Conservation (phyloP, 768 basidiomycete genomes). For the Suillus cothurnatus region DNA sequence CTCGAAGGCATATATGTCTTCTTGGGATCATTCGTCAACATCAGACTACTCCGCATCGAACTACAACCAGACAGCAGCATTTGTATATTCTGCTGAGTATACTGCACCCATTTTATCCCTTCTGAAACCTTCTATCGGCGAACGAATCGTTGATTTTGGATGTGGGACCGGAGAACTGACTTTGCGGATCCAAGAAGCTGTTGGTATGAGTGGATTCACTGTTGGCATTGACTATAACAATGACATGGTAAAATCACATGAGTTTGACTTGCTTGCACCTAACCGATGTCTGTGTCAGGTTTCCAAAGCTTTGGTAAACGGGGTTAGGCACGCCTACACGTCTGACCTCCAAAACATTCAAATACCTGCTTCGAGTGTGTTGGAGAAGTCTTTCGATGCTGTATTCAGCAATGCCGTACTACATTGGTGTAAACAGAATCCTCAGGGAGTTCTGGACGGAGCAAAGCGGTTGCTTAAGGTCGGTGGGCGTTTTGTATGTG, state of each 20-base stretch:
- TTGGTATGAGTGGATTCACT: conserved; percentile 54
- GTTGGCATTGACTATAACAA: conserved; percentile 72
- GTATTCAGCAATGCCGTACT: conserved; percentile 81
- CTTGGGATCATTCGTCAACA: neutral
- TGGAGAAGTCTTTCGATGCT: conserved; percentile 58
- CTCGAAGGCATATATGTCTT: neutral
- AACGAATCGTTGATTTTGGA: conserved; percentile 74
- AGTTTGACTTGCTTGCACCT: neutral
- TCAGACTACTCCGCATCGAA: conserved; percentile 58
- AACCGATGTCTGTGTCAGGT: conserved; percentile 43
- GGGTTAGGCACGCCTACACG: conserved; percentile 48
- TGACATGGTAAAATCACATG: conserved; percentile 61
- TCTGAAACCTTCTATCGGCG: conserved; percentile 64
- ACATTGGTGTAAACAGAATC: conserved; percentile 86
- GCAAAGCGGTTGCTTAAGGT: conserved; percentile 63
- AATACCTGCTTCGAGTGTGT: conserved; percentile 33
- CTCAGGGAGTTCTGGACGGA: conserved; percentile 61
- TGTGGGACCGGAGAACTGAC: conserved; percentile 87
- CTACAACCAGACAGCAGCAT: conserved; percentile 67
- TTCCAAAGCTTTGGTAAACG: conserved; percentile 48
- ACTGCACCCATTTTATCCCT: conserved; percentile 58
- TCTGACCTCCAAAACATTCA: conserved; percentile 55
- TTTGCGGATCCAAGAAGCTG: conserved; percentile 51
- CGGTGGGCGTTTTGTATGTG: conserved; percentile 72
- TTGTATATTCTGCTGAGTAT: conserved; percentile 60